Conservation (phyloP, 2,329 filamentous ascomycete species). For the Curvularia lunata region DNA sequence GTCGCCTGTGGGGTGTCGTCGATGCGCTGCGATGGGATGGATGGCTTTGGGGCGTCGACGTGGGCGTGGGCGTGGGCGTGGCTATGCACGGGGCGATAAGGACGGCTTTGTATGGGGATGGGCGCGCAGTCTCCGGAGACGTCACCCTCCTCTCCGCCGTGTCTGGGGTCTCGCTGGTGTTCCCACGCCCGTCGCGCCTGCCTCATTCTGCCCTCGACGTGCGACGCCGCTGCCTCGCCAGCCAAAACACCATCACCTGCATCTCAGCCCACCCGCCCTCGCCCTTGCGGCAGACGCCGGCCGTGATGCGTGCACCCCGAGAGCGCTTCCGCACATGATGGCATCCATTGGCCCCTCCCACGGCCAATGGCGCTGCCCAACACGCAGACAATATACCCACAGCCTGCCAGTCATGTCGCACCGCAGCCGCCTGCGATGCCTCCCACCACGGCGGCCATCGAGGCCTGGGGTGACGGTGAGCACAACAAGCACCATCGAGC, state of each 20-base stretch:
- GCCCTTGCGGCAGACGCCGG: constrained; percentile 1
- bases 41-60: neutral
- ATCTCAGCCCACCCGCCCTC: neutral
- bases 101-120: constrained; percentile 14
- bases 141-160: constrained; percentile 14
- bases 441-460: constrained; percentile 24
- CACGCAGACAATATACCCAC: constrained; percentile 20
- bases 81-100: constrained; percentile 16
- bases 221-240: constrained; percentile 10
- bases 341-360: constrained; percentile 20
- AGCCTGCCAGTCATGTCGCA: constrained; percentile 29
- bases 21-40: neutral
- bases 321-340: constrained; percentile 13
- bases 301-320: constrained; percentile 18
- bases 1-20: constrained; percentile 15
- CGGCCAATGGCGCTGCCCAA: constrained; percentile 24
- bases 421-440: constrained; percentile 19
- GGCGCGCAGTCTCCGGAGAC: constrained; percentile 5
- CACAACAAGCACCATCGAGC: constrained; percentile 25
- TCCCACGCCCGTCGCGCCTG: constrained; percentile 1
- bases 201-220: constrained; percentile 12
- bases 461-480: constrained; percentile 31
- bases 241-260: constrained; percentile 2
- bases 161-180: constrained; percentile 19
- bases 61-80: constrained; percentile 7